Evolutionary conservation across 208 protist species (phyloP).

Genomic region (Naegleria lovaniensis): DNA sequence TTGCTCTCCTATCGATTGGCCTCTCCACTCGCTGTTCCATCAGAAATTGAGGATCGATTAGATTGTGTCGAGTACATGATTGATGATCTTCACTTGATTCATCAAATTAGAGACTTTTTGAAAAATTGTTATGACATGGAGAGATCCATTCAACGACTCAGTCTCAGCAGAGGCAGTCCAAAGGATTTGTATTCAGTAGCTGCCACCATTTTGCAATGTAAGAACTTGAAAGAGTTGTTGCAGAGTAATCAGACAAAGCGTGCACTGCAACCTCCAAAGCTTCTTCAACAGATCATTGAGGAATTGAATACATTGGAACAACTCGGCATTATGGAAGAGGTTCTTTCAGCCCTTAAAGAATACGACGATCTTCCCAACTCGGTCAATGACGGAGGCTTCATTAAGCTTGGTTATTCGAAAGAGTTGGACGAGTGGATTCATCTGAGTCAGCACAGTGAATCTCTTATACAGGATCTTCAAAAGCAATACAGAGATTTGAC

Average conservation of each 20-base stretch:
- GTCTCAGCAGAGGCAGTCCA: neutral
- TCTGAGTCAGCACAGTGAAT: neutral
- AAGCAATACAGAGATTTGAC: neutral
- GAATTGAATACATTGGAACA: neutral
- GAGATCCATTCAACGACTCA: constrained; percentile 12
- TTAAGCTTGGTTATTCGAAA: neutral
- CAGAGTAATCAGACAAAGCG: neutral
- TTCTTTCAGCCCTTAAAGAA: neutral
- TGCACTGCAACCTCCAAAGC: neutral
- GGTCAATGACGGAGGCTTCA: neutral
- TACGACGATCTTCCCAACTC: neutral
- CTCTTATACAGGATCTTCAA: neutral
- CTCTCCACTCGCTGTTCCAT: neutral
- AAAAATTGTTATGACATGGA: neutral
- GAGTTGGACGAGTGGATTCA: neutral
- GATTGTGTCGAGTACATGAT: neutral
- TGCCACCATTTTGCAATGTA: neutral
- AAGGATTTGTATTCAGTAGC: neutral
- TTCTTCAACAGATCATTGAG: neutral
- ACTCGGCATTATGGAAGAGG: neutral
- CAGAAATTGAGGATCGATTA: constrained; percentile 11
- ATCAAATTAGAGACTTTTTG: neutral
- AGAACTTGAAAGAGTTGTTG: neutral
- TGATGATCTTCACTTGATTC: neutral
- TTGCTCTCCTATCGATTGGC: constrained; percentile 33